Evolutionary conservation across 495 filamentous ascomycete species (phyloP).

Genomic region (Neurospora sp.): DNA sequence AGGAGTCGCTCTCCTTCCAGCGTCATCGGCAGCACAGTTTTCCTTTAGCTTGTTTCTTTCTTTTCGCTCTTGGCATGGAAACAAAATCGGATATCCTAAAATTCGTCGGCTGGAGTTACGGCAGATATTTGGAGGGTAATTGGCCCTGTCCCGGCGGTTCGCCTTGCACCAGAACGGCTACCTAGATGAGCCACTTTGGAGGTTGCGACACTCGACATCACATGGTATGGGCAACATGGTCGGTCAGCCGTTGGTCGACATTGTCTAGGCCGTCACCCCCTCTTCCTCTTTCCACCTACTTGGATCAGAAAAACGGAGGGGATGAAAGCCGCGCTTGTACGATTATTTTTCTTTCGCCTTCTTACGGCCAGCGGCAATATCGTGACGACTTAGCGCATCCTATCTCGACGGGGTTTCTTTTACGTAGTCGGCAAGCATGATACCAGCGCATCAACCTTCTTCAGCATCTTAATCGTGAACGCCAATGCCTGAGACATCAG

Average conservation of each 20-base stretch:
- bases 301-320: constrained; percentile 24
- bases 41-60: constrained; percentile 14
- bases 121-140: constrained; percentile 24
- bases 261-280: constrained; percentile 14
- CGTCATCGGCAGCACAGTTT: constrained; percentile 15
- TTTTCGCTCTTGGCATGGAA: constrained; percentile 23
- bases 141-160: constrained; percentile 24
- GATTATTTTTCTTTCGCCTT: constrained; percentile 25
- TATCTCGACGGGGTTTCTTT: constrained; percentile 17
- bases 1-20: constrained; percentile 1
- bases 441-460: constrained; percentile 21
- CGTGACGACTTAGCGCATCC: constrained; percentile 24
- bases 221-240: constrained; percentile 18
- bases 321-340: constrained; percentile 26
- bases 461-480: constrained; percentile 17
- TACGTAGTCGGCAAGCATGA: constrained; percentile 28
- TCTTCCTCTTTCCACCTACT: constrained; percentile 11
- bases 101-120: constrained; percentile 31
- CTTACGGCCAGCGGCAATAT: constrained; percentile 21
- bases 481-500: constrained; percentile 8
- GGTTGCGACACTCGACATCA: constrained; percentile 23
- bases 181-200: constrained; percentile 23
- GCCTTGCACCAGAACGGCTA: constrained; percentile 12
- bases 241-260: constrained; percentile 27
- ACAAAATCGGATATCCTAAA: constrained; percentile 31